Base-by-base conservation (phyloP, 495 filamentous ascomycete genomes). In the Pyrenula aspistea region DNA sequence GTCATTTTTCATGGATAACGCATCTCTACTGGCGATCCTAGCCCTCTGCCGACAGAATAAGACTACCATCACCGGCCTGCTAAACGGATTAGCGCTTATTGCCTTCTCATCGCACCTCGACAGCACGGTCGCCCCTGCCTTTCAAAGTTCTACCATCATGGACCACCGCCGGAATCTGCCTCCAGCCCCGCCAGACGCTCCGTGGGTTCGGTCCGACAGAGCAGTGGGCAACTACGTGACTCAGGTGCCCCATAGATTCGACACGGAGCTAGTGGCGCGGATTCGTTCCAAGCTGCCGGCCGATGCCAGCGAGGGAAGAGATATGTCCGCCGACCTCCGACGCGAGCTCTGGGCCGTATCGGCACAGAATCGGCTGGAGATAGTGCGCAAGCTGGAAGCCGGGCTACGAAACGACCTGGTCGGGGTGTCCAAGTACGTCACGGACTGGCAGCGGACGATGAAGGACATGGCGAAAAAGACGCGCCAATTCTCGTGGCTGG, bases 401-500 rank as follows among this genome's bases (percentile, higher is more conserved):
- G 56, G 49, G 12, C 23, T 61, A 47, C 54, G 51, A 52, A 62
- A 62, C 54, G 60, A 62, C 57, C 12, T 60, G 2, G 49, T 62
- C 51, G 54, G 57, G n/a, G 2, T 60, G 11, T 53, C 56, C 19
- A 49, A 54, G 50, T 57, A 36, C 50, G 57, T 60, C 54, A 50
- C 24, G 54, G 60, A 60, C 25, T 62, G 60, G 60, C 49, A 57
- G 60, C 19, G 22, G 15, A 53, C 25, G 57, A 60, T 60, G 60
- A 53, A 48, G 3, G 50, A 53, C 25, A 55, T 54, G 25, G 60
- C 60, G 21, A 60, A 60, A 36, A 56, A 55, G 47, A 52, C 48
- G 51, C 58, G 60, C 22, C 57, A 57, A 51, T 50, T 57, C 51
- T 53, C 60, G 25, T 62, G 60, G 60, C 54, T 60, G 51, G 54